Evolutionary conservation across 257 asterid species (phyloP).

Genomic region (Avicennia marina): DNA sequence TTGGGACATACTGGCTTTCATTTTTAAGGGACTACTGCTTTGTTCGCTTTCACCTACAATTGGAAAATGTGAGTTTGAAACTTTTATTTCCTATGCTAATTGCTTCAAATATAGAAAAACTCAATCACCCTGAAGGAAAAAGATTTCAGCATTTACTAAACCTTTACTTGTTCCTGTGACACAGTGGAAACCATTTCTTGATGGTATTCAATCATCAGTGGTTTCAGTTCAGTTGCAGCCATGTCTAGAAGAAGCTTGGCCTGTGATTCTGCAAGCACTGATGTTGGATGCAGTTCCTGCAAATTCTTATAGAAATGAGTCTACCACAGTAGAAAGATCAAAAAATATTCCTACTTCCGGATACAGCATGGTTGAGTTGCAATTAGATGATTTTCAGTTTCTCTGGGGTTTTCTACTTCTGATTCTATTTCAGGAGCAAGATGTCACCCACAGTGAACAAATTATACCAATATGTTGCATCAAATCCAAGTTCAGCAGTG

Average conservation of each 20-base stretch:
- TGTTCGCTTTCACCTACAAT: conserved; percentile 52
- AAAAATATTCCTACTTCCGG: conserved; percentile 57
- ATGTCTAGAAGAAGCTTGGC: conserved; percentile 98
- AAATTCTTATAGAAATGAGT: conserved; percentile 35
- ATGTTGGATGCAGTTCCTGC: conserved; percentile 89
- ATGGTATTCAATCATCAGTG: conserved; percentile 79
- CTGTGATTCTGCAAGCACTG: conserved; percentile 83
- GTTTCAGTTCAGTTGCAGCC: conserved; percentile 74
- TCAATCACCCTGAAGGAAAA: conserved; percentile 6
- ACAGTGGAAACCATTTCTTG: conserved; percentile 97
- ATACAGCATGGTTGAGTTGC: conserved; percentile 80
- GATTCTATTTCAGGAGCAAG: conserved; percentile 81
- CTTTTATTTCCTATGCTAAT: conserved; percentile 15
- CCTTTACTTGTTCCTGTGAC: conserved; percentile 20
- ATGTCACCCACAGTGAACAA: conserved; percentile 27
- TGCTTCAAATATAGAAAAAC: conserved; percentile 17
- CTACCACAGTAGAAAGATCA: conserved; percentile 39
- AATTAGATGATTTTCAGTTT: conserved; percentile 62
- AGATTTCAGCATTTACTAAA: conserved; percentile 16
- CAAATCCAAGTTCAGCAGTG: conserved; percentile 51
- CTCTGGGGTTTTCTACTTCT: conserved; percentile 84
- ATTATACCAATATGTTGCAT: conserved; percentile 39
- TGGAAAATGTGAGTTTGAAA: conserved; percentile 66
- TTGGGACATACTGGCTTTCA: conserved; percentile 84
- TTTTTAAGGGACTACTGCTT: conserved; percentile 79